Base-by-base conservation (phyloP, 495 filamentous ascomycete species). In the Neurospora hispaniola region DNA sequence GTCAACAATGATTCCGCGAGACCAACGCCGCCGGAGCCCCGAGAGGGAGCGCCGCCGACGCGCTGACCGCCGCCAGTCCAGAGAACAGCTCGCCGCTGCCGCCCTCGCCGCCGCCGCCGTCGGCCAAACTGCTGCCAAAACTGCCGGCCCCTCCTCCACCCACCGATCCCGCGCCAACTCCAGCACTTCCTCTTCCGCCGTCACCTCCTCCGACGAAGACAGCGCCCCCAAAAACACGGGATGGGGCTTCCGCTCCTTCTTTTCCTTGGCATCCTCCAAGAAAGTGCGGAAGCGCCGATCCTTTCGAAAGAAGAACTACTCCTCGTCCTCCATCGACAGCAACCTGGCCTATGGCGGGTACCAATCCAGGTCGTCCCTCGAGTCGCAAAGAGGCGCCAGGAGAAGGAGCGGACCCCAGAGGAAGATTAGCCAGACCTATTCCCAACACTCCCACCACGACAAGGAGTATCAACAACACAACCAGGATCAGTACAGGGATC, bases 321-420 rank as follows among this genome's bases (percentile, higher is more conserved):
- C 84, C 20, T 83, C 82, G 5, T 85, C 83, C 7, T 84, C 84
- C 5, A 79, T 87, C 46, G 82, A 86, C 69, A 84, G 82, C 54
- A 86, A 88, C 70, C 75, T 89, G 59, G 87, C 86, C 31, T 89
- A 89, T 73, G 87, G 87, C 42, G 87, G 86, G 10, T 89, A 86
- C 74, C 79, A 88, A 59, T 83, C 84, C 41, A 77, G 80, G 48
- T 78, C 74, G 0, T 80, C 80, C 40, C 76, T 81, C 31, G 75
- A 74, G 14, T 74, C 75, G 68, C 73, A 74, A 38, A 72, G 77
- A 72, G 31, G 74, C 38, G 20, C 48, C 31, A 66, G 54, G 54
- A 66, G 54, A 38, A 66, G 54, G 54, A 66, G 54, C 46, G 39
- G 69, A 75, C 70, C 71, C 74, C 75, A 59, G 66, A 73, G 39